Evolutionary conservation across 305 asterid species (phyloP).

Genomic region (Solanum hybrid): DNA sequence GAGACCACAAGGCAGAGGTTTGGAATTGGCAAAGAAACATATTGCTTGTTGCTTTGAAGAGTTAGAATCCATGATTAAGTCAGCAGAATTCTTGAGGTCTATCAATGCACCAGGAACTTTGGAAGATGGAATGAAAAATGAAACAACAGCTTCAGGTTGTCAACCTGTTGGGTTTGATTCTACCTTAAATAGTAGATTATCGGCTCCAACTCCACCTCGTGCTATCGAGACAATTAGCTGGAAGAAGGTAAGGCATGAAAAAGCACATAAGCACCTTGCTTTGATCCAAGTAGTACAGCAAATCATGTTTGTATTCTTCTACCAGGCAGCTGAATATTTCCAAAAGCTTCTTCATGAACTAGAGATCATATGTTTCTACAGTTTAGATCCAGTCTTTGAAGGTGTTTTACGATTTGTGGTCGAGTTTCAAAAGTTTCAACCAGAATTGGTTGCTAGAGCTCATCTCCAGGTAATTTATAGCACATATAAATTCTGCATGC

Average conservation of each 20-base stretch:
- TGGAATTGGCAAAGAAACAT: slow-evolving; percentile 94
- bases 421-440: slow-evolving; percentile 73
- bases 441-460: slow-evolving; percentile 90
- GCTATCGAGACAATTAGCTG: slow-evolving; percentile 76
- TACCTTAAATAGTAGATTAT: slow-evolving; percentile 84
- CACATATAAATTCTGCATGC: background rate
- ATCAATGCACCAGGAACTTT: slow-evolving; percentile 25
- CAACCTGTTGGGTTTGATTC: slow-evolving; percentile 89
- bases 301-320: slow-evolving; percentile 13
- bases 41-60: slow-evolving; percentile 61
- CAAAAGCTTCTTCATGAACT: slow-evolving; percentile 94
- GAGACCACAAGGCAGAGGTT: slow-evolving; percentile 95
- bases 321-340: slow-evolving; percentile 85
- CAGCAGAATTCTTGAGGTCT: slow-evolving; percentile 53
- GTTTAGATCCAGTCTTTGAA: slow-evolving; percentile 68
- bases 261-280: background rate
- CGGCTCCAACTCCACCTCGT: slow-evolving; percentile 99
- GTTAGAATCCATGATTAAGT: slow-evolving; percentile 72
- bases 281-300: background rate
- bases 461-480: slow-evolving; percentile 61
- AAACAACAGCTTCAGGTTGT: slow-evolving; percentile 90
- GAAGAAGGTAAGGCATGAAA: slow-evolving; percentile 51
- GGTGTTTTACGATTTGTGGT: slow-evolving; percentile 64
- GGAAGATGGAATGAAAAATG: slow-evolving; percentile 32
- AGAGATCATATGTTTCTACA: slow-evolving; percentile 58